A percentile compares a stretch with the other conserved stretches of the same genome.
These are phyloP conservation scores for Phytophthora nicotianae DNA, from an alignment of 352 stramenopile genomes.

Conservation along the genomic window DNA sequence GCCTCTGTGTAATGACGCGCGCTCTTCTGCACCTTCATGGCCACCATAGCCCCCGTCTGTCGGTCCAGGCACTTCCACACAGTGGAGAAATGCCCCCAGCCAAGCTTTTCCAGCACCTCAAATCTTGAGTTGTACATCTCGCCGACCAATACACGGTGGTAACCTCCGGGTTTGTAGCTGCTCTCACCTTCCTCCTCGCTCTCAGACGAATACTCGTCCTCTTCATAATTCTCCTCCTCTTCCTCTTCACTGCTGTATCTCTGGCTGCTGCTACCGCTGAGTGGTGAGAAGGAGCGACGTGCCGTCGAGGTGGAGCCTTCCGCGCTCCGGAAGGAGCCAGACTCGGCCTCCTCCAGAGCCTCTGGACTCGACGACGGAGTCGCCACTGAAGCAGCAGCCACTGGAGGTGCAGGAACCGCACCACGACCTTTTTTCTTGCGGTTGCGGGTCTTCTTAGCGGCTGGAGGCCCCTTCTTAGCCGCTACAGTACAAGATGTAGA, in stretches of 20 bases:
- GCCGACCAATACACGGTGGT: constrained; percentile 95
- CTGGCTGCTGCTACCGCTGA: constrained; percentile 33
- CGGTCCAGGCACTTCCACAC: constrained; percentile 98
- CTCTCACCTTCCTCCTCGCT: constrained; percentile 93
- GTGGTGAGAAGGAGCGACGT: constrained; percentile 38
- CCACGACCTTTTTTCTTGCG: constrained; percentile 41
- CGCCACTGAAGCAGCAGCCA: constrained; percentile 4
- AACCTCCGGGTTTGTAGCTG: constrained; percentile 97
- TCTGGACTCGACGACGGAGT: constrained; percentile 29
- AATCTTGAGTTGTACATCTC: constrained; percentile 95
- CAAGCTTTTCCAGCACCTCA: constrained; percentile 98
- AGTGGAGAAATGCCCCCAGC: constrained; percentile 99
- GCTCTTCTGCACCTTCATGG: constrained; percentile 98
- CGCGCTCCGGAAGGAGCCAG: constrained; percentile 23
- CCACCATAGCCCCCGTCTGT: constrained; percentile 85
- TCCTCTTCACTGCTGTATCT: constrained; percentile 29
- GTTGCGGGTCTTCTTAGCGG: constrained; percentile 35
- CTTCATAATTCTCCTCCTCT: constrained; percentile 58
- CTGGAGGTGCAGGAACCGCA: constrained; percentile 12
- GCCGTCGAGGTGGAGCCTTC: constrained; percentile 36
- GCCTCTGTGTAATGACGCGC: constrained; percentile 98
- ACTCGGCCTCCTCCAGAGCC: constrained; percentile 19
- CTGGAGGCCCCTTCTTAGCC: constrained; percentile 18
- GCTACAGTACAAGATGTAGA: constrained; percentile 10
- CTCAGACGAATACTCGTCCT: constrained; percentile 87